Percentiles rank a stretch among this genome's conserved stretches.
These are phyloP conservation scores for Irpex sp. DNA, from an alignment of 1,284 basidiomycete genomes.

Conservation along the genomic window DNA sequence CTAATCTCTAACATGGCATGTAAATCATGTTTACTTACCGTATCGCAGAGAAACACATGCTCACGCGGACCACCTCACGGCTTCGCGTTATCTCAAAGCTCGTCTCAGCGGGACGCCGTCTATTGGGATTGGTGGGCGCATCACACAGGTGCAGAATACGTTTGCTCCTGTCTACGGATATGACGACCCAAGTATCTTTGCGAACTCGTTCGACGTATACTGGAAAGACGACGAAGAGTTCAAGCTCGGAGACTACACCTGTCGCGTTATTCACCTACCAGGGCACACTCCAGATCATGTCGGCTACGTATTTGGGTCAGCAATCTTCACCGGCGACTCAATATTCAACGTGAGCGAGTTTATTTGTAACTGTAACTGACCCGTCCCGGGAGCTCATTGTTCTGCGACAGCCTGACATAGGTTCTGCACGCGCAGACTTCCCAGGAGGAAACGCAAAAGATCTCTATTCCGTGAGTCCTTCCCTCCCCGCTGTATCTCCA, in stretches of 20 bases:
- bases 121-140: conserved; percentile 36
- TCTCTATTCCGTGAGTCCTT: conserved; percentile 29
- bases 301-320: conserved; percentile 35
- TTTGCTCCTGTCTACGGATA: conserved; percentile 36
- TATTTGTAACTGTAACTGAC: background rate
- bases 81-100: conserved; percentile 35
- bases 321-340: conserved; percentile 38
- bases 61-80: conserved; percentile 39
- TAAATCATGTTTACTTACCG: background rate
- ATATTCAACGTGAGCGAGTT: conserved; percentile 35
- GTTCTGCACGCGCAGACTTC: conserved; percentile 38
- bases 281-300: conserved; percentile 38
- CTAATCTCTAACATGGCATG: background rate
- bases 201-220: conserved; percentile 32
- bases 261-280: conserved; percentile 33
- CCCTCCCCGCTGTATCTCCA: background rate
- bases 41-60: conserved; percentile 36
- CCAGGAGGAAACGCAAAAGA: conserved; percentile 36
- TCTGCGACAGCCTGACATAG: conserved; percentile 33
- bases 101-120: conserved; percentile 27
- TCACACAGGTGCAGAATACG: conserved; percentile 33
- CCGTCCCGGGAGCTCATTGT: background rate
- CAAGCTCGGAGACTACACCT: conserved; percentile 29
- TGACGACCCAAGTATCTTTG: conserved; percentile 21
- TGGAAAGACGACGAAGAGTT: conserved; percentile 36